Evolutionary conservation across 306 rosid species (phyloP).

Genomic region (Vigna mungo): DNA sequence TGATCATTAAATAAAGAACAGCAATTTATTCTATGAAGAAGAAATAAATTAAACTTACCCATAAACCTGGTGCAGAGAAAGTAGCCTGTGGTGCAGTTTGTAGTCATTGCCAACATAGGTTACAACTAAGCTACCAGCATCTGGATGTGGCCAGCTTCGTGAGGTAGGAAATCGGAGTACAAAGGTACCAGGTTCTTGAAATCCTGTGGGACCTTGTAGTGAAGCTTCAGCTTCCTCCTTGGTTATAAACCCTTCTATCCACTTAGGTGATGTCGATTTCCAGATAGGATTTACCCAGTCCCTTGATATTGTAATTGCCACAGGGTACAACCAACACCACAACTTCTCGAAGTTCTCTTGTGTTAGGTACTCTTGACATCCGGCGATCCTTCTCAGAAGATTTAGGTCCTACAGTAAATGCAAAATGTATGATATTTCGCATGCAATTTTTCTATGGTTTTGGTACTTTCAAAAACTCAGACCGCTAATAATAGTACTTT

Average conservation of each 20-base stretch:
- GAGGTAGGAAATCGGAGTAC: constrained; percentile 92
- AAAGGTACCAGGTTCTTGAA: constrained; percentile 94
- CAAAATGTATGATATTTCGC: constrained; percentile 16
- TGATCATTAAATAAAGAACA: neutral
- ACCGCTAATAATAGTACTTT: neutral
- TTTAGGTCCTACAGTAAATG: constrained; percentile 74
- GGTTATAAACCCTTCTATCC: constrained; percentile 97
- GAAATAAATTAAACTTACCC: constrained; percentile 54
- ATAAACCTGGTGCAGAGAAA: constrained; percentile 65
- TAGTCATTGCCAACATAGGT: constrained; percentile 76
- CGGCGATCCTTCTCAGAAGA: constrained; percentile 77
- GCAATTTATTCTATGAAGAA: constrained; percentile 17
- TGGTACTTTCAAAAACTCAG: constrained; percentile 8
- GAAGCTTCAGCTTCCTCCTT: constrained; percentile 94
- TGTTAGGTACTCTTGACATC: constrained; percentile 72
- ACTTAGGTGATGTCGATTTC: constrained; percentile 84
- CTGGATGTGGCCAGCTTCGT: constrained; percentile 99
- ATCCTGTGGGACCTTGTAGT: constrained; percentile 82
- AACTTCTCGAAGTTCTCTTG: constrained; percentile 87
- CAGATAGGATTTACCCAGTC: constrained; percentile 76
- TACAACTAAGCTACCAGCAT: constrained; percentile 87
- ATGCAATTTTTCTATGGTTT: constrained; percentile 26
- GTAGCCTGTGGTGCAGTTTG: constrained; percentile 76
- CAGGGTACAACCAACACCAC: constrained; percentile 99
- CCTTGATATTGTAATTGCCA: constrained; percentile 75